These are phyloP conservation scores for Talaromyces pinophilus DNA, from an alignment of 2,329 filamentous ascomycete genomes.

Conservation along the genomic window DNA sequence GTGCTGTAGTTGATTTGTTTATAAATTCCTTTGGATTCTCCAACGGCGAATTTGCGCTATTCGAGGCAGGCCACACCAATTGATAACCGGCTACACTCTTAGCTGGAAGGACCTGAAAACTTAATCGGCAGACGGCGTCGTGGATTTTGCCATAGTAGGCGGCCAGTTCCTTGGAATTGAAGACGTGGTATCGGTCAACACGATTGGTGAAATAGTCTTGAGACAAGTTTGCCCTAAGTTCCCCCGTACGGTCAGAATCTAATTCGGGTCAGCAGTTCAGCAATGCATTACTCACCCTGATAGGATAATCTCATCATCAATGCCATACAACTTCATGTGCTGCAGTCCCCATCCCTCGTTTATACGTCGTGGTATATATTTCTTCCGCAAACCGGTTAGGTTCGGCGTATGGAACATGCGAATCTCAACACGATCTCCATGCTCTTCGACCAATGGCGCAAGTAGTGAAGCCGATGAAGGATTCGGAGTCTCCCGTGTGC, in stretches of 20 bases:
- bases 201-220: conserved; percentile 95
- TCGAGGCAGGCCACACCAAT: conserved; percentile 73
- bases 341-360: conserved; percentile 98
- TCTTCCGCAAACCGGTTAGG: conserved; percentile 81
- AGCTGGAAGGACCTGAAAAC: conserved; percentile 71
- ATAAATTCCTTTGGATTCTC: conserved; percentile 70
- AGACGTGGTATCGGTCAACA: conserved; percentile 91
- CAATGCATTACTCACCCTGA: conserved; percentile 63
- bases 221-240: conserved; percentile 76
- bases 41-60: conserved; percentile 74
- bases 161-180: conserved; percentile 74
- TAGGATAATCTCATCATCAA: conserved; percentile 93
- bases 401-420: conserved; percentile 99
- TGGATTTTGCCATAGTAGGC: conserved; percentile 82
- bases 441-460: conserved; percentile 77
- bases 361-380: conserved; percentile 79
- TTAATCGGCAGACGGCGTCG: conserved; percentile 72
- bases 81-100: conserved; percentile 50
- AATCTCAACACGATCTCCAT: conserved; percentile 86
- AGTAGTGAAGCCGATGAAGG: conserved; percentile 87
- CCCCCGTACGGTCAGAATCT: conserved; percentile 19
- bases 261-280: not conserved
- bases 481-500: conserved; percentile 84
- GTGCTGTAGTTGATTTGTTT: conserved; percentile 63
- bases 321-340: conserved; percentile 97